A percentile compares a stretch with the other conserved stretches of the same genome.
Conservation (phyloP, 75 land plant genomes). For the Selaginella moellendorffii region DNA sequence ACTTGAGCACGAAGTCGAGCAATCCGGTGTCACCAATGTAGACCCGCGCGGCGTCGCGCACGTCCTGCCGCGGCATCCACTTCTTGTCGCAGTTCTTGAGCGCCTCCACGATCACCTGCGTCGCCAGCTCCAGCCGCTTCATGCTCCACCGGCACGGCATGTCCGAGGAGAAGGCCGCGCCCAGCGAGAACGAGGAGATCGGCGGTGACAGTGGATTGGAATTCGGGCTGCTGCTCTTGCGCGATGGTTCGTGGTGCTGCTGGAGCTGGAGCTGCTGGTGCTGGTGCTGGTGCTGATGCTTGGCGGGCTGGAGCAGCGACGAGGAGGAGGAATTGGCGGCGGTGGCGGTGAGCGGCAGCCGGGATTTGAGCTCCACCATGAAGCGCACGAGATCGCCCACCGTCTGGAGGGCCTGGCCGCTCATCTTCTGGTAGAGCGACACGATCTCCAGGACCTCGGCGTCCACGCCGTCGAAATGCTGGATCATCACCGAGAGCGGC, state of each 20-base stretch:
- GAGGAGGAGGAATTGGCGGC: not conserved
- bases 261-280: constrained; percentile 5
- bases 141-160: constrained; percentile 57
- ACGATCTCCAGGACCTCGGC: constrained; percentile 21
- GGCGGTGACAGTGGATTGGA: not conserved
- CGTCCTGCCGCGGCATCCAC: constrained; percentile 72
- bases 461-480: constrained; percentile 19
- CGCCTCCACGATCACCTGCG: constrained; percentile 52
- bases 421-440: constrained; percentile 39
- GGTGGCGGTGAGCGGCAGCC: constrained; percentile 23
- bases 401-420: constrained; percentile 31
- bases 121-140: constrained; percentile 66
- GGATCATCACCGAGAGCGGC: constrained; percentile 28
- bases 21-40: constrained; percentile 82
- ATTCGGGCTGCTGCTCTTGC: not conserved
- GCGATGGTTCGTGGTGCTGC: not conserved
- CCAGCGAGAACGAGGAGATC: too few relatives aligned
- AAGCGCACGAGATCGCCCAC: constrained; percentile 48
- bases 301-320: not conserved
- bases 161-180: constrained; percentile 12
- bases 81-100: constrained; percentile 34
- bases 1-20: constrained; percentile 67
- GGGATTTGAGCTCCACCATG: constrained; percentile 46
- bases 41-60: constrained; percentile 53
- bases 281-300: not conserved